Evolutionary conservation across 2,329 filamentous ascomycete genomes (phyloP).

Genomic region (Xylariaceae sp.): DNA sequence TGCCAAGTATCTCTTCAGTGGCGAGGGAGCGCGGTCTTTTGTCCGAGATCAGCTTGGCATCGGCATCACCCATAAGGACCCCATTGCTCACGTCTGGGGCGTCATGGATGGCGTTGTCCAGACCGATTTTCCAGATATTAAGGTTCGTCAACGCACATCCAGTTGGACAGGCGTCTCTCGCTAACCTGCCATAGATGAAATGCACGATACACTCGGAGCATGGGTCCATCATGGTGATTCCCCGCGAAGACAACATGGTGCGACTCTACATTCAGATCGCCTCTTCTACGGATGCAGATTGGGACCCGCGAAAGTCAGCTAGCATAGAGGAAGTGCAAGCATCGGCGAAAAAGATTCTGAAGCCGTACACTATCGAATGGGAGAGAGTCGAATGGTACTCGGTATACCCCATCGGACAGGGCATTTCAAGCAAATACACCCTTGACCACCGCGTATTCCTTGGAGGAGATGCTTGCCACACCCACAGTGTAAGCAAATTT

Average conservation of each 20-base stretch:
- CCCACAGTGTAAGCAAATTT: conserved; percentile 59
- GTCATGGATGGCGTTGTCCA: conserved; percentile 71
- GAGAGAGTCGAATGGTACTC: conserved; percentile 70
- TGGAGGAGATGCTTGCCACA: conserved; percentile 75
- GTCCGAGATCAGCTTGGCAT: conserved; percentile 64
- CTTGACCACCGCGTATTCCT: conserved; percentile 68
- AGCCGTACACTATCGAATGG: conserved; percentile 65
- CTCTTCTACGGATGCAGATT: conserved; percentile 57
- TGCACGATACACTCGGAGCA: conserved; percentile 71
- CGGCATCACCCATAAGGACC: conserved; percentile 66
- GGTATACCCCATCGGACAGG: conserved; percentile 72
- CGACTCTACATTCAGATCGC: conserved; percentile 67
- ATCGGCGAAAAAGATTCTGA: conserved; percentile 60
- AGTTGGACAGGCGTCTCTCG: not conserved
- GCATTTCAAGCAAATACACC: conserved; percentile 64
- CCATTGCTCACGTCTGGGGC: conserved; percentile 68
- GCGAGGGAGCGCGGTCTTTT: conserved; percentile 65
- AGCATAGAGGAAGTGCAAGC: conserved; percentile 60
- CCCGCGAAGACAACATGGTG: conserved; percentile 57
- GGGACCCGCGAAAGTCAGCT: conserved; percentile 58
- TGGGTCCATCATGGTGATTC: conserved; percentile 77
- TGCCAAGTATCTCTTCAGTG: conserved; percentile 68
- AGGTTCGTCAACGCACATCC: conserved; percentile 37
- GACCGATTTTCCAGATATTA: conserved; percentile 74
- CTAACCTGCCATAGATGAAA: conserved; percentile 60